Base-by-base conservation (phyloP, 2,329 filamentous ascomycete species). In the Colletotrichum destructivum region DNA sequence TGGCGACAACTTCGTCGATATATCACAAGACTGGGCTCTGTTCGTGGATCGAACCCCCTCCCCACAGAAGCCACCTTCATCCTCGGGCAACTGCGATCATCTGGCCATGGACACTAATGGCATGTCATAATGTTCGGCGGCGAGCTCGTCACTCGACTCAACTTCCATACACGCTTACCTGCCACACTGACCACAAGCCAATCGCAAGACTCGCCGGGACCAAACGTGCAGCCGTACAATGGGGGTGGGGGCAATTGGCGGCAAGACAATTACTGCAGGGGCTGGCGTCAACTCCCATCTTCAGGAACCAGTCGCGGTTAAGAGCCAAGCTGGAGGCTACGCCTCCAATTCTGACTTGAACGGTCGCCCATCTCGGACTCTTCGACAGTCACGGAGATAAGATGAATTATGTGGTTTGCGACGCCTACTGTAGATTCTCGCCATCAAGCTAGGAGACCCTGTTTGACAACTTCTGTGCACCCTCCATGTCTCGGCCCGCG, bases 131-230 rank as follows among this genome's bases (percentile, higher is more conserved):
- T 42, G 38, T 54, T 18, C 16, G 21, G 23, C 38, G 18, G 52
- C 55, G n/a, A 47, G 51, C 9, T 15, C 7, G 16, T 57, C 44
- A 40, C n/a, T 59, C 44, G 64, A 68, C 51, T 62, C 64, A 68
- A 62, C 52, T 18, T 47, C 56, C 44, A 40, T 35, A 47, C 64
- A 42, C 44, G 23, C 59, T 35, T 44, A 52, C 64, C 69, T 71
- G 69, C 63, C 64, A 71, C 35, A 38, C 52, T 38, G 51, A 40
- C 38, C 51, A 60, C 40, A 47, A 55, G 40, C 69, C 65, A 71
- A 69, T 71, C 65, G 69, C 65, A 65, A 71, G 60, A 46, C 54
- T 31, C 46, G n/a, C 57, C 60, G 62, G n/a, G 59, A 69, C 55
- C 52, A 47, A 59, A 62, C 46, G 38, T 69, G 52, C 42, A 47